Percentiles rank a stretch among this genome's conserved stretches.
phyloP scores from a whole-genome alignment of 2,329 filamentous ascomycete species.

The Monosporascus ibericus region DNA sequence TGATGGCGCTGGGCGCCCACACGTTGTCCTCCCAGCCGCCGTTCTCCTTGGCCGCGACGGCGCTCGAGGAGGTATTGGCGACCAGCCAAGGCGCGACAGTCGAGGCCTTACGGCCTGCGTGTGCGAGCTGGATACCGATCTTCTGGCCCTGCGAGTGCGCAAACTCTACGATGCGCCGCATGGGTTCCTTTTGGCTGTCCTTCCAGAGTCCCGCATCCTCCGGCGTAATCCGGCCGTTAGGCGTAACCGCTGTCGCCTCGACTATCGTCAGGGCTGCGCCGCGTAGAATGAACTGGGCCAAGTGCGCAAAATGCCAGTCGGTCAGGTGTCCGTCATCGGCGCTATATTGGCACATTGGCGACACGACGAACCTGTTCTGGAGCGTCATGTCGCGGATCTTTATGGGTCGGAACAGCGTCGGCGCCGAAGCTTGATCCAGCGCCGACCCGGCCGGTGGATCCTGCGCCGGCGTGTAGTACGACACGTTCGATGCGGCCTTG shows the following conservation, averaged over 20 bases:
- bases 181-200: conserved; percentile 70
- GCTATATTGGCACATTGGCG: conserved; percentile 58
- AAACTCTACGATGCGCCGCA: conserved; percentile 69
- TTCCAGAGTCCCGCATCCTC: conserved; percentile 77
- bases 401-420: conserved; percentile 52
- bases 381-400: conserved; percentile 46
- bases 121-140: conserved; percentile 73
- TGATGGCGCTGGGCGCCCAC: conserved; percentile 42
- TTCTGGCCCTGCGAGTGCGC: conserved; percentile 72
- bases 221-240: conserved; percentile 78
- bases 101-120: conserved; percentile 68
- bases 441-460: conserved; percentile 44
- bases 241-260: conserved; percentile 70
- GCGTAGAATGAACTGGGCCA: conserved; percentile 70
- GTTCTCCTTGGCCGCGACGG: conserved; percentile 45
- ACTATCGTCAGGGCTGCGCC: conserved; percentile 70
- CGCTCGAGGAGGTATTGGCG: conserved; percentile 37
- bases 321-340: conserved; percentile 62
- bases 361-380: conserved; percentile 51
- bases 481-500: conserved; percentile 35
- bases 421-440: conserved; percentile 32
- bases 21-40: conserved; percentile 55
- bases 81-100: conserved; percentile 61
- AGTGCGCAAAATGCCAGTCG: conserved; percentile 75
- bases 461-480: conserved; percentile 51